Conservation (phyloP, 176 grass and related monocot species). For the Coix lacrymajobi region DNA sequence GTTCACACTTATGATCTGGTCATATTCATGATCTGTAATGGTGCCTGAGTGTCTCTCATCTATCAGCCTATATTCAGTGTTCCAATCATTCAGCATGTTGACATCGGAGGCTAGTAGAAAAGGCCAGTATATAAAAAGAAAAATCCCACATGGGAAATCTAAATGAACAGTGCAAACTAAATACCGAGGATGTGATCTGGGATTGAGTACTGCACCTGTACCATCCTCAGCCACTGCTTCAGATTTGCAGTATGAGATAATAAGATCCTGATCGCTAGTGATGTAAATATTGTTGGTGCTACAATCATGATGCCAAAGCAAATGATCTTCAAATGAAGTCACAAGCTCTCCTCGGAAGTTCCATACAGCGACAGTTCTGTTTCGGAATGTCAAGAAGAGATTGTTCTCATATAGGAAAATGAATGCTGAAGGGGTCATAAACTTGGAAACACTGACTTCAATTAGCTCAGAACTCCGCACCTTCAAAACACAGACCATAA, state of each 20-base stretch:
- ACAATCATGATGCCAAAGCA: constrained; percentile 97
- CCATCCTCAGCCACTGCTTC: constrained; percentile 39
- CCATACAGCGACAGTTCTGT: constrained; percentile 95
- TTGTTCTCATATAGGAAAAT: constrained; percentile 99
- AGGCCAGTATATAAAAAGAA: neutral
- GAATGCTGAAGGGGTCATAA: constrained; percentile 93
- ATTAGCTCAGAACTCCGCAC: constrained; percentile 84
- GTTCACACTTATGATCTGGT: neutral
- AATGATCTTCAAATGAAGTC: constrained; percentile 94
- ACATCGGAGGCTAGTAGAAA: neutral
- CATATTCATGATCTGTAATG: neutral
- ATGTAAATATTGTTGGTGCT: constrained; percentile 80
- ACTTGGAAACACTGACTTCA: constrained; percentile 79
- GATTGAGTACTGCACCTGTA: constrained; percentile 36
- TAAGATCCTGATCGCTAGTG: constrained; percentile 92
- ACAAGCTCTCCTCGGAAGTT: constrained; percentile 96
- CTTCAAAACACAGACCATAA: constrained; percentile 35
- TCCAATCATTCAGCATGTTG: neutral
- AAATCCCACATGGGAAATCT: neutral
- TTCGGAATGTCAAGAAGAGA: constrained; percentile 96
- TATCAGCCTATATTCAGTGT: neutral
- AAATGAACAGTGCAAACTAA: constrained; percentile 2
- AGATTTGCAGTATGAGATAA: constrained; percentile 97
- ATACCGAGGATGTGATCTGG: neutral
- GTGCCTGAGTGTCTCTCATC: neutral